Conservation (phyloP, 2,329 filamentous ascomycete species). For the Ophiognomonia clavigignenti-juglandacearum region DNA sequence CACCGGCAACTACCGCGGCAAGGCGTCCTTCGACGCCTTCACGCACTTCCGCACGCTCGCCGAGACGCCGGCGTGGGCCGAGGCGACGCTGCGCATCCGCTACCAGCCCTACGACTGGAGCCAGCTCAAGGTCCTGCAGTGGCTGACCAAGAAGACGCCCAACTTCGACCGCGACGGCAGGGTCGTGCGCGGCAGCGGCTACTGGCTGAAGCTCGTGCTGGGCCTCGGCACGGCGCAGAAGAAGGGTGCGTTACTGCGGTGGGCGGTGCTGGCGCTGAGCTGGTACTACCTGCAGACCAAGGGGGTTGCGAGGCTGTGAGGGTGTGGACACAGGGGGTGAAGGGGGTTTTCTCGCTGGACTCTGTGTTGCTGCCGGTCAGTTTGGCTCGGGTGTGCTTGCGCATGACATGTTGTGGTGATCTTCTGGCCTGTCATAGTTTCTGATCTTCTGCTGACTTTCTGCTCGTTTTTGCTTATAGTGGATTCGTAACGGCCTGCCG, state of each 20-base stretch:
- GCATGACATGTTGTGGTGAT: too few species aligned
- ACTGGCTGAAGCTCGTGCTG: constrained; percentile 49
- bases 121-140: constrained; percentile 39
- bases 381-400: too few species aligned
- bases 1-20: constrained; percentile 71
- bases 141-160: constrained; percentile 41
- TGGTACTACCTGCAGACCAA: constrained; percentile 12
- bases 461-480: too few species aligned
- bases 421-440: too few species aligned
- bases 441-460: too few species aligned
- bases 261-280: constrained; percentile 37
- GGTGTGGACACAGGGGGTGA: background rate
- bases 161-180: constrained; percentile 60
- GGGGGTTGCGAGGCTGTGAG: constrained; percentile 1
- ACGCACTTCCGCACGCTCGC: constrained; percentile 54
- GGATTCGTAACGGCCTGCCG: too few species aligned
- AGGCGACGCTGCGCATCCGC: constrained; percentile 60
- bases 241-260: constrained; percentile 48
- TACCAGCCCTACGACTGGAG: constrained; percentile 57
- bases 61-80: constrained; percentile 62
- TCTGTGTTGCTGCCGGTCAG: too few species aligned
- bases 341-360: background rate
- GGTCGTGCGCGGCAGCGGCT: constrained; percentile 43
- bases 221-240: constrained; percentile 45
- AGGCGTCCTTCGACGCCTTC: constrained; percentile 66